Base-by-base conservation (phyloP, 306 rosid species). In the Citrullus colocynthis region DNA sequence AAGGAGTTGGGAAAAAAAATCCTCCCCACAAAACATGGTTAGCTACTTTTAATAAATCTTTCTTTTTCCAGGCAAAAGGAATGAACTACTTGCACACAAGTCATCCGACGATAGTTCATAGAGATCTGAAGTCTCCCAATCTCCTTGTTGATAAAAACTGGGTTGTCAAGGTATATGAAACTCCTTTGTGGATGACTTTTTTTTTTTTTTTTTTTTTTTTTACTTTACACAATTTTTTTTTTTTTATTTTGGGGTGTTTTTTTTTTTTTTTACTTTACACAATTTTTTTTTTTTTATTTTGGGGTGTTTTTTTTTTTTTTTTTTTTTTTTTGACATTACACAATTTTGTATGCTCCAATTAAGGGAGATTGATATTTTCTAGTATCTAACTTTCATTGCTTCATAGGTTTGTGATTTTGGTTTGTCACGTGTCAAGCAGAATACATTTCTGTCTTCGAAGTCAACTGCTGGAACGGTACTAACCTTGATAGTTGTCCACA, bases 381-480 rank as follows among this genome's bases (percentile, higher is more conserved):
- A 71, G 58, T 61, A 28, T 82, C 63, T 54, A 80, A 78, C 82
- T 83, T 59, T 11, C 81, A 10, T 71, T 57, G 62, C 20, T 74
- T 61, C 74, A 78, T 87, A 96, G 99, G 99, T 96, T 55, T 88
- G 91, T 87, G 99, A 96, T 88, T 96, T 96, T 82, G 99, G 99
- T 76, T 89, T 96, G 89, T 96, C 99, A 13, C 93, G 99, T 63
- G 83, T 85, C 44, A 96, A 96, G 92, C 93, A 92, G 87, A 90
- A 93, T 81, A 96, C 99, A 9, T 96, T 80, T 86, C 90, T 96
- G 59, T 96, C 99, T 63, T 96, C 99, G 2, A 93, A 96, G 81
- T 96, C 99, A 32, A 92, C 98, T 79, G 99, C 99, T 80, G 99
- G 99, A 91, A 96, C 99, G 91, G 99, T 96, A 93, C 83, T 81